Conservation (phyloP, 1,284 basidiomycete genomes). For the Lignosus rhinocerotis region DNA sequence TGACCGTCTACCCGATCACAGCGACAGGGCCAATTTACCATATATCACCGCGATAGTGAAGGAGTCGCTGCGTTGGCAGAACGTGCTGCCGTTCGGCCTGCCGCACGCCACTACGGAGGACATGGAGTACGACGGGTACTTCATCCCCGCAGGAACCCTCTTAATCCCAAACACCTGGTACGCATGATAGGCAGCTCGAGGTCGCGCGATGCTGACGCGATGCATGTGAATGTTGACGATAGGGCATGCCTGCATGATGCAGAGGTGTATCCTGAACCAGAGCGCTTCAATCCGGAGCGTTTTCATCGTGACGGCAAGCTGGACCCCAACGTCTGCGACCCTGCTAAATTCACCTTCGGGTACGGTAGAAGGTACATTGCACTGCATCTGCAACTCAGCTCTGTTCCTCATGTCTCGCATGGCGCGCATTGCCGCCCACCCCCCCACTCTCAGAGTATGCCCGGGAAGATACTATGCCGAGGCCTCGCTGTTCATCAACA, state of each 20-base stretch:
- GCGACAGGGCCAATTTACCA: constrained; percentile 25
- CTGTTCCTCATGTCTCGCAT: no score
- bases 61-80: constrained; percentile 26
- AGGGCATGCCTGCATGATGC: constrained; percentile 23
- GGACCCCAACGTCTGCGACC: neutral
- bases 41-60: constrained; percentile 26
- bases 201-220: neutral
- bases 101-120: constrained; percentile 8
- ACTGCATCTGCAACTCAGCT: no score
- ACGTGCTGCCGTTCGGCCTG: constrained; percentile 16
- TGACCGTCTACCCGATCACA: constrained; percentile 19
- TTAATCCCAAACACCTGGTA: neutral
- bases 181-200: neutral
- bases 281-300: constrained; percentile 21
- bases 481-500: constrained; percentile 12
- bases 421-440: no score
- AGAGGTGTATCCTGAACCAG: constrained; percentile 19
- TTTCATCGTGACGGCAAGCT: constrained; percentile 16
- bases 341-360: no score
- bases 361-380: no score
- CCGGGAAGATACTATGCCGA: constrained; percentile 19
- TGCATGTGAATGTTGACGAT: neutral
- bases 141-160: constrained; percentile 14
- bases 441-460: constrained; percentile 8
- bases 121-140: constrained; percentile 12